These are phyloP conservation scores for Xylariaceae sp. DNA, from an alignment of 2,329 filamentous ascomycete species.

Conservation along the genomic window DNA sequence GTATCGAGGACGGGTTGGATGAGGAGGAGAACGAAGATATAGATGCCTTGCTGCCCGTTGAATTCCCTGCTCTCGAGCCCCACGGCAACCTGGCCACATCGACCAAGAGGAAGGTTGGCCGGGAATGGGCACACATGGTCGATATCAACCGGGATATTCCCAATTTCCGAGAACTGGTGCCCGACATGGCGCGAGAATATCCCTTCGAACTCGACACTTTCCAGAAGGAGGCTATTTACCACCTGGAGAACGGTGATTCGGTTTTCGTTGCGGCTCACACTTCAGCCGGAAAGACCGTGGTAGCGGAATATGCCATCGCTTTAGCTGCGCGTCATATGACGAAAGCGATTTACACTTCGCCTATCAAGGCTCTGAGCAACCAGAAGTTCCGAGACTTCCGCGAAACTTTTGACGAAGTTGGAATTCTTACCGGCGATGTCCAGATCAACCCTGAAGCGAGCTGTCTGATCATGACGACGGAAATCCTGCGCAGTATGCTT, in stretches of 20 bases:
- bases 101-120: slow-evolving; percentile 66
- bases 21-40: slow-evolving; percentile 59
- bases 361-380: slow-evolving; percentile 96
- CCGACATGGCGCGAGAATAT: slow-evolving; percentile 94
- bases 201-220: slow-evolving; percentile 97
- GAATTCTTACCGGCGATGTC: slow-evolving; percentile 93
- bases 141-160: slow-evolving; percentile 87
- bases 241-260: slow-evolving; percentile 91
- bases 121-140: slow-evolving; percentile 97
- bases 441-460: slow-evolving; percentile 97
- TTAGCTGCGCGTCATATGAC: slow-evolving; percentile 98
- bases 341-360: slow-evolving; percentile 97
- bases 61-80: slow-evolving; percentile 87
- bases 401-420: slow-evolving; percentile 86
- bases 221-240: slow-evolving; percentile 97
- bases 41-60: slow-evolving; percentile 80
- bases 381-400: slow-evolving; percentile 98
- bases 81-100: slow-evolving; percentile 69
- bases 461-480: slow-evolving; percentile 98
- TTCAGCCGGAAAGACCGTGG: slow-evolving; percentile 95
- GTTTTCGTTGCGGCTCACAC: slow-evolving; percentile 98
- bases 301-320: slow-evolving; percentile 96
- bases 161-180: slow-evolving; percentile 91
- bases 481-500: slow-evolving; percentile 96
- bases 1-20: slow-evolving; percentile 29